Percentiles rank a stretch among this genome's conserved stretches.
Conservation (phyloP, 2,329 filamentous ascomycete genomes). For the Microdochium paspali region DNA sequence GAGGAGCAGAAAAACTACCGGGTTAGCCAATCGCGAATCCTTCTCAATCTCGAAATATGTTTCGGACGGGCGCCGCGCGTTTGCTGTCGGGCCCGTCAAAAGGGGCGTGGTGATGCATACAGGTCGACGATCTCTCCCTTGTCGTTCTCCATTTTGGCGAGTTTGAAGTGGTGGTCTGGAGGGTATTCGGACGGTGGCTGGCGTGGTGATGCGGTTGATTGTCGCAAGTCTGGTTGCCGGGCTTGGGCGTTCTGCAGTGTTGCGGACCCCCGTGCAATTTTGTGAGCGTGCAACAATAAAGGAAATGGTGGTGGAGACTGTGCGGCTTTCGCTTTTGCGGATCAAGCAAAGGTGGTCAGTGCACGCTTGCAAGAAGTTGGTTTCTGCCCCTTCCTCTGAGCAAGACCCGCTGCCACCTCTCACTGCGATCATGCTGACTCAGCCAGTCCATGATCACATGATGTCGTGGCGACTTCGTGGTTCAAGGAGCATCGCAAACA, state of each 20-base stretch:
- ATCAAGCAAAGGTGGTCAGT: neutral
- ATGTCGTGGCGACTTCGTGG: neutral
- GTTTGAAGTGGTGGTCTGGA: constrained; percentile 20
- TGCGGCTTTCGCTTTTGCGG: neutral
- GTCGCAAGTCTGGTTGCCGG: constrained; percentile 3
- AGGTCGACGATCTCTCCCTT: constrained; percentile 99
- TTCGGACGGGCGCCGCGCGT: too few relatives aligned
- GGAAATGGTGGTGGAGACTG: neutral
- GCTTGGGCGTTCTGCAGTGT: neutral
- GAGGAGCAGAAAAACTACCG: constrained; percentile 2
- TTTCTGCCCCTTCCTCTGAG: too few relatives aligned
- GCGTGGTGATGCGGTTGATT: constrained; percentile 11
- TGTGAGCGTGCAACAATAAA: neutral
- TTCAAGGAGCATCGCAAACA: neutral
- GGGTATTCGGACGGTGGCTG: constrained; percentile 17
- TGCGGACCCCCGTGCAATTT: neutral
- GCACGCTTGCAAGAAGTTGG: too few relatives aligned
- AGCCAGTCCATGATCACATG: neutral
- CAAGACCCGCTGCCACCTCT: too few relatives aligned
- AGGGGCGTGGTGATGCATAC: constrained; percentile 39
- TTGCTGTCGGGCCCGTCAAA: neutral
- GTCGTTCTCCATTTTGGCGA: constrained; percentile 96
- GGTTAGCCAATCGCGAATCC: constrained; percentile 15
- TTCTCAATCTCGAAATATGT: constrained; percentile 5
- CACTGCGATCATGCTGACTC: too few relatives aligned